These are phyloP conservation scores for Neofusicoccum parvum DNA, from an alignment of 2,329 filamentous ascomycete genomes.

Conservation along the genomic window DNA sequence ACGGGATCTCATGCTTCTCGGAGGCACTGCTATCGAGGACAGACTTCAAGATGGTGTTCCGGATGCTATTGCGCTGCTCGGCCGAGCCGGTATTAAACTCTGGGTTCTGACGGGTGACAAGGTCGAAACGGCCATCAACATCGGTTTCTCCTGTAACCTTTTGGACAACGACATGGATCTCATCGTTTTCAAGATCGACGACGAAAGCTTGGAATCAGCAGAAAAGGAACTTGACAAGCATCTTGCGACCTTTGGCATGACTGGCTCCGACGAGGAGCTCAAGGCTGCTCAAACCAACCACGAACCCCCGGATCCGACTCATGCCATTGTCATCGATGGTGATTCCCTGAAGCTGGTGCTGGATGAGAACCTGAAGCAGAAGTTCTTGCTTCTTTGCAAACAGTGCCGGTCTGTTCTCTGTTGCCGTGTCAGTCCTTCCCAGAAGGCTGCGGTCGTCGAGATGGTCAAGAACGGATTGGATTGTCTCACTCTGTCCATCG, in stretches of 20 bases:
- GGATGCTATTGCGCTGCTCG: slow-evolving; percentile 89
- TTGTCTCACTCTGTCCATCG: slow-evolving; percentile 92
- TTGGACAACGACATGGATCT: slow-evolving; percentile 98
- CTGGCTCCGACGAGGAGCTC: slow-evolving; percentile 83
- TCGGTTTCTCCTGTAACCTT: slow-evolving; percentile 97
- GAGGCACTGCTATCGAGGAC: slow-evolving; percentile 96
- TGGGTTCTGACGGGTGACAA: slow-evolving; percentile 99
- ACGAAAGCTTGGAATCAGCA: slow-evolving; percentile 66
- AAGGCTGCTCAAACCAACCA: slow-evolving; percentile 78
- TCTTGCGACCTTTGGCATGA: slow-evolving; percentile 73
- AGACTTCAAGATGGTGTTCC: slow-evolving; percentile 95
- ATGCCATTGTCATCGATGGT: slow-evolving; percentile 92
- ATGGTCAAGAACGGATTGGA: slow-evolving; percentile 95
- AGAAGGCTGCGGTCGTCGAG: slow-evolving; percentile 94
- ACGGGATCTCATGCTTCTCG: slow-evolving; percentile 81
- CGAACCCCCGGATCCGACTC: slow-evolving; percentile 80
- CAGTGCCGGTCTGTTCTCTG: slow-evolving; percentile 96
- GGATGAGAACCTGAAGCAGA: slow-evolving; percentile 79
- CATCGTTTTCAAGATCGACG: slow-evolving; percentile 82
- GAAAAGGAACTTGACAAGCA: slow-evolving; percentile 74
- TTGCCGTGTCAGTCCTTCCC: slow-evolving; percentile 93
- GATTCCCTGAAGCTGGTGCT: slow-evolving; percentile 90
- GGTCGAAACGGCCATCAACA: slow-evolving; percentile 99
- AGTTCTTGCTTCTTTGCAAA: slow-evolving; percentile 93
- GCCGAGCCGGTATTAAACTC: slow-evolving; percentile 92